Evolutionary conservation across 2,329 filamentous ascomycete genomes (phyloP), one percentile per base, ranked within the genome.

Genomic region (Trichophyton simii): DNA sequence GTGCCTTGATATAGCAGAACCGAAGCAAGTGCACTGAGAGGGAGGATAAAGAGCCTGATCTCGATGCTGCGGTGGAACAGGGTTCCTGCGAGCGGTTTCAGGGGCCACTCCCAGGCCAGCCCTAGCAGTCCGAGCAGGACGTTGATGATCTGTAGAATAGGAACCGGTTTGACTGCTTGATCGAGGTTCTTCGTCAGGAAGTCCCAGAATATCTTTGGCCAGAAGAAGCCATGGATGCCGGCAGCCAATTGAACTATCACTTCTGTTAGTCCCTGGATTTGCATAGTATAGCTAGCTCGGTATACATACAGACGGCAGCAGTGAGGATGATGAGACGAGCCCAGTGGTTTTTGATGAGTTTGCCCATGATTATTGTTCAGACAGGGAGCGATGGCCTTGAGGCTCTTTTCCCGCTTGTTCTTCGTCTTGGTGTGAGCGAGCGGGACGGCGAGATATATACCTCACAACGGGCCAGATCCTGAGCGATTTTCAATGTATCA

Each of bases 301-400:
- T 13, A 60, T 84, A 91, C 88, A 91, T 62, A 79, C 75, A 31
- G 28, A 31, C 7, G 67, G 89, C 87, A 42, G 94, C 90, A 31
- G 89, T 89, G 72, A 99, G 80, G 75, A 95, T 83, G 72, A 99
- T 94, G 70, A 99, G 86, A 64, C 94, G 87, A 68, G 91, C 94
- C 90, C 90, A 96, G 80, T 99, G 94, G 80, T 97, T 97, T 83
- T 99, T 99, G 80, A 99, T 97, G 72, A 99, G 86, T 77, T 87
- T 94, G 76, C 94, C 94, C 94, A 99, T 99, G 34, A 38, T 31
- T 22, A 22, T 22, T 62, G 15, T 31, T 28, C 8, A 52, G 20
- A 28, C 3, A 20, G 20, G 22, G 6, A 22, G 18, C 5, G 15
- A 52, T 9, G 55, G 57, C 4, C 41, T 44, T 61, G 20, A n/a